These are phyloP conservation scores for Candida nitratophila DNA, from an alignment of 805 yeast species.

Conservation along the genomic window DNA sequence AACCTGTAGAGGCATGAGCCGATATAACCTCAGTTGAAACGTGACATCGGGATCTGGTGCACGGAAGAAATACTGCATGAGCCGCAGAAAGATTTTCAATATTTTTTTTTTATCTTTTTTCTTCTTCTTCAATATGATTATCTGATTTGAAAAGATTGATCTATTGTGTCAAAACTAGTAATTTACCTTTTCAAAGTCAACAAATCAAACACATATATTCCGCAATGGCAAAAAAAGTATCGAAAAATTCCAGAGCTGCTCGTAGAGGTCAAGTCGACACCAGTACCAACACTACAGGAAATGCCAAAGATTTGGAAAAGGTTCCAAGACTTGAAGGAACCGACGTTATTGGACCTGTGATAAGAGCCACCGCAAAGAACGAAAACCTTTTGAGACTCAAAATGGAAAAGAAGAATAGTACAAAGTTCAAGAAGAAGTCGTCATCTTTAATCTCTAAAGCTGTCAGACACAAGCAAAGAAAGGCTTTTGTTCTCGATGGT, in stretches of 20 bases:
- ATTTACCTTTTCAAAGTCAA: no score
- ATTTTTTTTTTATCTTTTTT: background rate
- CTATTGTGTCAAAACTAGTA: no score
- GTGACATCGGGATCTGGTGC: background rate
- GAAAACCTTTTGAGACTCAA: constrained; percentile 55
- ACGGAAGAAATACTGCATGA: background rate
- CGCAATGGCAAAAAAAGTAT: constrained; percentile 33
- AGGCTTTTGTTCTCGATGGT: constrained; percentile 46
- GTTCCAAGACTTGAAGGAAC: constrained; percentile 55
- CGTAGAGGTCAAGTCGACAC: constrained; percentile 51
- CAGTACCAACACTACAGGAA: constrained; percentile 29
- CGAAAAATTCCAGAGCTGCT: constrained; percentile 73
- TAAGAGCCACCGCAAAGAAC: constrained; percentile 60
- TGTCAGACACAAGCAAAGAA: constrained; percentile 32
- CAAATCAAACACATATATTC: no score
- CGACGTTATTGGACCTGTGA: constrained; percentile 55
- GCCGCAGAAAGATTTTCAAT: background rate
- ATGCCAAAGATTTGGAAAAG: constrained; percentile 40
- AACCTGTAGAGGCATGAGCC: background rate
- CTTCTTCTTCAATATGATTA: no score
- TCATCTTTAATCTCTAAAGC: constrained; percentile 20
- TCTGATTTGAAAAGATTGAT: no score
- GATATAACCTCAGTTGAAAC: background rate
- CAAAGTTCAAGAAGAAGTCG: constrained; percentile 20
- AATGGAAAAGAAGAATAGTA: constrained; percentile 31